Conservation (phyloP, 306 rosid species). For the Lathyrus sativus region DNA sequence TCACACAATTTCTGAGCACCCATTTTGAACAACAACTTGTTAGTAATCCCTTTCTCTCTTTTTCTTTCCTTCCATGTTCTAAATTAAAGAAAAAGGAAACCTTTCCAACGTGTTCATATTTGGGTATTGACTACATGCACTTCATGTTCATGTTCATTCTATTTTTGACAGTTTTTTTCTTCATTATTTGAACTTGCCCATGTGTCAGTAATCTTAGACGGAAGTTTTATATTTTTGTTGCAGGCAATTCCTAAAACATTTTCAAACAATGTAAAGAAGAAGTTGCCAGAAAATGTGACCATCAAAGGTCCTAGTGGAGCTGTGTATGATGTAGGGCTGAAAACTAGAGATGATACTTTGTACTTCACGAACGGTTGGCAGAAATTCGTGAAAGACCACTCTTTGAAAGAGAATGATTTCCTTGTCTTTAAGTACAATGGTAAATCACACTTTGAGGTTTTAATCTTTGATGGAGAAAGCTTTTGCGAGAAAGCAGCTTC, state of each 20-base stretch:
- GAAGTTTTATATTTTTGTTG: constrained; percentile 28
- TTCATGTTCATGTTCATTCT: neutral
- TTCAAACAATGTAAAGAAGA: constrained; percentile 49
- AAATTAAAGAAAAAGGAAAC: neutral
- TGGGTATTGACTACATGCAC: constrained; percentile 16
- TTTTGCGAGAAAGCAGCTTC: constrained; percentile 66
- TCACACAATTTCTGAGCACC: constrained; percentile 44
- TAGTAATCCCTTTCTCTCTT: constrained; percentile 1
- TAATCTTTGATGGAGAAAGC: constrained; percentile 53
- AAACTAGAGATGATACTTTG: constrained; percentile 41
- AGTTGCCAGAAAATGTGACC: constrained; percentile 52
- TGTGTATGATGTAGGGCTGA: constrained; percentile 60
- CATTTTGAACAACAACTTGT: constrained; percentile 59
- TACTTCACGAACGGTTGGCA: constrained; percentile 63
- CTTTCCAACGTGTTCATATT: neutral
- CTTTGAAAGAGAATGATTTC: constrained; percentile 62
- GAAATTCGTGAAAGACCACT: constrained; percentile 60
- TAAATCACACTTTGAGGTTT: constrained; percentile 56
- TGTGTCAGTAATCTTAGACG: constrained; percentile 4
- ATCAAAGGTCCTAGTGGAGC: constrained; percentile 69
- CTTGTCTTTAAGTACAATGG: constrained; percentile 69
- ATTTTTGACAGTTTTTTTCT: neutral
- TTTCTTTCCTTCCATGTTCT: neutral
- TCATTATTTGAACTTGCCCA: neutral
- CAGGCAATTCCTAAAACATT: constrained; percentile 70